Percentiles rank a stretch among this genome's conserved stretches.
Evolutionary conservation across 495 filamentous ascomycete genomes (phyloP).

Genomic region (Pseudotulostoma volvatum): DNA sequence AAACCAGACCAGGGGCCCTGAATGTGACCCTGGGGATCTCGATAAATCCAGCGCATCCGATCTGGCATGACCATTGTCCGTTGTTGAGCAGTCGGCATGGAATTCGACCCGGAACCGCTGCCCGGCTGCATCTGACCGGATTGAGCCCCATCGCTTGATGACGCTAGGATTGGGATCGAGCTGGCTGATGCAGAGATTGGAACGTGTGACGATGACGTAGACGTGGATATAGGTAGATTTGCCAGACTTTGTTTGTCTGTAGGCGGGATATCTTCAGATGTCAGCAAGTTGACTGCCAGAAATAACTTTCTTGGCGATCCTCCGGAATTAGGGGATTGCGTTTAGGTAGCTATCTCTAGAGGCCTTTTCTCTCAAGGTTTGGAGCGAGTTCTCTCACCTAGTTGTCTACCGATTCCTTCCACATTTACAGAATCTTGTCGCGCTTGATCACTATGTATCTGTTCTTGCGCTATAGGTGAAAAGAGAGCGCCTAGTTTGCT

Average conservation of each 20-base stretch:
- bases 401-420: constrained; percentile 5
- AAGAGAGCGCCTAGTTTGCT: constrained; percentile 83
- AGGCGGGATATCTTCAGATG: constrained; percentile 10
- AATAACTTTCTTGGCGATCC: no score
- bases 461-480: constrained; percentile 74
- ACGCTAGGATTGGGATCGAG: constrained; percentile 19
- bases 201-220: constrained; percentile 23
- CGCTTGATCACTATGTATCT: constrained; percentile 43
- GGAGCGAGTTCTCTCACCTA: background rate
- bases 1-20: constrained; percentile 92
- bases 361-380: background rate
- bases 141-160: constrained; percentile 13
- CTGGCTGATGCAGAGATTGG: constrained; percentile 27
- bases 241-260: constrained; percentile 14
- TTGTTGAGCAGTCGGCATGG: constrained; percentile 55
- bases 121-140: constrained; percentile 12
- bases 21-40: constrained; percentile 77
- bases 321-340: no score
- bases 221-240: constrained; percentile 13
- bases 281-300: no score
- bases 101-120: constrained; percentile 25
- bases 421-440: constrained; percentile 31
- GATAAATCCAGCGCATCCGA: constrained; percentile 95
- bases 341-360: no score
- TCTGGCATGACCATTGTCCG: constrained; percentile 98